Conservation (phyloP, 164 flowering plant genomes). For the Macadamia integrifolia region DNA sequence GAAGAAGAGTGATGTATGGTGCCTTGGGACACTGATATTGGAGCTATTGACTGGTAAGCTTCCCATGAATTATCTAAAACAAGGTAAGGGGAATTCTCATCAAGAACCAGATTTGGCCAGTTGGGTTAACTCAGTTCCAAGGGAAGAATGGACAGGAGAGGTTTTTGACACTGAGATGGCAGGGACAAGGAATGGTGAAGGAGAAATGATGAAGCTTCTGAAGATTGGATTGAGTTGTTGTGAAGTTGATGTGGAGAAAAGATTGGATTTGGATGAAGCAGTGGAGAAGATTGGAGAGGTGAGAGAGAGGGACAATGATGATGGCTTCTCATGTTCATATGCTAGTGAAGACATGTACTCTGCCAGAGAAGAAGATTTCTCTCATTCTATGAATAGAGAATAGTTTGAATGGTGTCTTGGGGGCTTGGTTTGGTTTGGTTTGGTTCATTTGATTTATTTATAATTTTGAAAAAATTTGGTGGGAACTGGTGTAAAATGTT, state of each 20-base stretch:
- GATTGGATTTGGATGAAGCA: constrained; percentile 58
- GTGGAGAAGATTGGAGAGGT: constrained; percentile 57
- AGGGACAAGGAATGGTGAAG: constrained; percentile 26
- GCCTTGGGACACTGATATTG: constrained; percentile 63
- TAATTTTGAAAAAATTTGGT: no score
- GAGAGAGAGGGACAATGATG: constrained; percentile 42
- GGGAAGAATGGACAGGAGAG: constrained; percentile 30
- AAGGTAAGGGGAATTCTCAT: constrained; percentile 16
- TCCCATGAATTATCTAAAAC: constrained; percentile 30
- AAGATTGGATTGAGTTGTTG: constrained; percentile 62
- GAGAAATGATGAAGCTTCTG: constrained; percentile 62
- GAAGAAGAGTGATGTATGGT: constrained; percentile 82
- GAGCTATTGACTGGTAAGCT: constrained; percentile 70
- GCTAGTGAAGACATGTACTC: constrained; percentile 48
- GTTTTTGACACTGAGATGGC: constrained; percentile 64
- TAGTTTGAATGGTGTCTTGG: no score
- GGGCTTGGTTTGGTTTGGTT: no score
- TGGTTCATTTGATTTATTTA: not conserved
- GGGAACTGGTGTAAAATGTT: no score
- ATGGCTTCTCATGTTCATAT: constrained; percentile 33
- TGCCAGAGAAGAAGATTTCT: constrained; percentile 6
- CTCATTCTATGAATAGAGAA: constrained; percentile 11
- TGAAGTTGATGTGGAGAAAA: constrained; percentile 52
- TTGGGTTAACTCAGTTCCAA: constrained; percentile 48
- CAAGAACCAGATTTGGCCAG: constrained; percentile 30